Conservation (phyloP, 164 flowering plant species). For the Cinnamomum micranthum region DNA sequence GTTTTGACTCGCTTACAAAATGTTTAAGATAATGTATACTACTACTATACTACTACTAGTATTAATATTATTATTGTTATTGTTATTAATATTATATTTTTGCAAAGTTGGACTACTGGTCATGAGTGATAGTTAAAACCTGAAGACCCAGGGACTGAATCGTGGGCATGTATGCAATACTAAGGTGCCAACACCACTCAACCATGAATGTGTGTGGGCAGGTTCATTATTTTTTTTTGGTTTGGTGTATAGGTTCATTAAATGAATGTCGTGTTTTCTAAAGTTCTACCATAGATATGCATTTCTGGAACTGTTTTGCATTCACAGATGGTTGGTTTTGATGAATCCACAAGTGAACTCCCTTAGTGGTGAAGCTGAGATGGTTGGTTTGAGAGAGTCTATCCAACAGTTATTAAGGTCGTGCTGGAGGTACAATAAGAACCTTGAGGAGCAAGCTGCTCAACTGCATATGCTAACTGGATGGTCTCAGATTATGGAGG, state of each 20-base stretch:
- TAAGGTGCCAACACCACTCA: too few species aligned
- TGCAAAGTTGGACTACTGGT: too few species aligned
- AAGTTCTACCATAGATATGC: too few species aligned
- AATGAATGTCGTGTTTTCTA: too few species aligned
- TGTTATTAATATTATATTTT: neutral
- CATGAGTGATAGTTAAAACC: too few species aligned
- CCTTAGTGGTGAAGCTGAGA: slow-evolving; percentile 56
- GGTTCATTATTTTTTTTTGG: too few species aligned
- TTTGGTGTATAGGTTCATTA: too few species aligned
- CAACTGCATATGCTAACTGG: slow-evolving; percentile 96
- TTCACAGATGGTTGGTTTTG: slow-evolving; percentile 44
- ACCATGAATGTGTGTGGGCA: too few species aligned
- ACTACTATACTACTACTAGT: too few species aligned
- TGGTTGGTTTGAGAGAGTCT: slow-evolving; percentile 63
- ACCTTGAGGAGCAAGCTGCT: slow-evolving; percentile 98
- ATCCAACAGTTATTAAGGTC: slow-evolving; percentile 78
- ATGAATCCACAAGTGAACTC: slow-evolving; percentile 47
- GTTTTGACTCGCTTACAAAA: neutral
- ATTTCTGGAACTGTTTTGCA: too few species aligned
- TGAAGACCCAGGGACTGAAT: too few species aligned
- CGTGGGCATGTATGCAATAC: too few species aligned
- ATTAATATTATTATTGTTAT: neutral
- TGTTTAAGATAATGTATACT: neutral
- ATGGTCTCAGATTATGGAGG: slow-evolving; percentile 87
- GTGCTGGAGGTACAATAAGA: slow-evolving; percentile 93